Percentiles rank a stretch among this genome's conserved stretches.
These are phyloP conservation scores for Hypholoma sublateritium DNA, from an alignment of 768 basidiomycete species.

Conservation along the genomic window DNA sequence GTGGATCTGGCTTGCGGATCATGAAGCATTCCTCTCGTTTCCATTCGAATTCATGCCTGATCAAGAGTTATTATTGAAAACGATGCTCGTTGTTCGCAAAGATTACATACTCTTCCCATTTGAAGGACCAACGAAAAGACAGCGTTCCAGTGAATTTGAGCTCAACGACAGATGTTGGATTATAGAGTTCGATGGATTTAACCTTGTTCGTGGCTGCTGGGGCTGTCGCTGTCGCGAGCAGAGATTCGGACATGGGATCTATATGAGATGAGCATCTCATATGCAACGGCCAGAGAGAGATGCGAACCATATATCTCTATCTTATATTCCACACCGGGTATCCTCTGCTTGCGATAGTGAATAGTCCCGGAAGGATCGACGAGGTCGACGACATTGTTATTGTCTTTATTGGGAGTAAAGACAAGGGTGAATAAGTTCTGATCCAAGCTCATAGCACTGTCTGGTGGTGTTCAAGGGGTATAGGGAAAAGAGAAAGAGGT, in stretches of 20 bases:
- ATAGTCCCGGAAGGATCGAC: conserved; percentile 59
- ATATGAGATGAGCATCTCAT: not conserved
- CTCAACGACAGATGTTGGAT: conserved; percentile 69
- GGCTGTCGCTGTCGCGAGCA: conserved; percentile 68
- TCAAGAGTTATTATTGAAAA: too few relatives aligned
- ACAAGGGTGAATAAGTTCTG: conserved; percentile 83
- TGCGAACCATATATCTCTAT: conserved; percentile 66
- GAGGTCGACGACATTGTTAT: conserved; percentile 67
- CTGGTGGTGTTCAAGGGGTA: conserved; percentile 7
- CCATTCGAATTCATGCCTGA: conserved; percentile 85
- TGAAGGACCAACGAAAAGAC: conserved; percentile 75
- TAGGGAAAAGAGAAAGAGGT: conserved; percentile 2
- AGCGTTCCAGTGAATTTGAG: conserved; percentile 74
- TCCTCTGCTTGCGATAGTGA: conserved; percentile 73
- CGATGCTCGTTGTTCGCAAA: not conserved
- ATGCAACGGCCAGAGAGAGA: not conserved
- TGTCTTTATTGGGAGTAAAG: conserved; percentile 57
- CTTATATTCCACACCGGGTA: conserved; percentile 54
- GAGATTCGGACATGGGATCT: conserved; percentile 74
- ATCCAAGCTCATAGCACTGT: conserved; percentile 69
- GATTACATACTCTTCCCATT: conserved; percentile 77
- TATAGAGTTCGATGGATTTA: conserved; percentile 75
- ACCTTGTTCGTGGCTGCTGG: conserved; percentile 66
- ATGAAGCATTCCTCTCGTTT: conserved; percentile 82
- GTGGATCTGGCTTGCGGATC: conserved; percentile 83